Conservation (phyloP, 2,329 filamentous ascomycete genomes). For the Colletotrichum sojae region DNA sequence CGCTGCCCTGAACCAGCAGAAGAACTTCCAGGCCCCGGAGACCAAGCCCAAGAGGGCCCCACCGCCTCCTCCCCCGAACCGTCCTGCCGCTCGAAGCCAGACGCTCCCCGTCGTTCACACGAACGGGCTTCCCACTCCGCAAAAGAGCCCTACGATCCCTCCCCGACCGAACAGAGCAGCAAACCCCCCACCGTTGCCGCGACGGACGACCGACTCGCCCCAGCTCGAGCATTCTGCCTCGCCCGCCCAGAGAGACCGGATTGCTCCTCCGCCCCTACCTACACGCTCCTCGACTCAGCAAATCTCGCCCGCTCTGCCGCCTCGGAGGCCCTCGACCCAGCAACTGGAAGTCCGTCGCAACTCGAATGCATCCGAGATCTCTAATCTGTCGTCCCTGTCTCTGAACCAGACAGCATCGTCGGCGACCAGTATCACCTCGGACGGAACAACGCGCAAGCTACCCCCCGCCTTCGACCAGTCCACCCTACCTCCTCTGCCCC, state of each 20-base stretch:
- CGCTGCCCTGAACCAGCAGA: conserved; percentile 73
- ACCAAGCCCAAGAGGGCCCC: conserved; percentile 55
- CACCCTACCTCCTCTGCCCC: conserved; percentile 71
- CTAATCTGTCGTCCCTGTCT: conserved; percentile 67
- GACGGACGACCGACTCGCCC: conserved; percentile 51
- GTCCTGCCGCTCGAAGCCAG: conserved; percentile 53
- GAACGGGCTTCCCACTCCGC: conserved; percentile 38
- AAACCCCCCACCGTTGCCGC: conserved; percentile 55
- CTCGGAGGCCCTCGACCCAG: conserved; percentile 64
- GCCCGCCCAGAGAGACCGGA: conserved; percentile 47
- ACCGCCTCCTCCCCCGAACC: conserved; percentile 62
- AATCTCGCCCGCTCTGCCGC: conserved; percentile 64
- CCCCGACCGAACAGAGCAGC: conserved; percentile 50
- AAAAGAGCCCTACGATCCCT: conserved; percentile 55
- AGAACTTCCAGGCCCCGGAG: conserved; percentile 65
- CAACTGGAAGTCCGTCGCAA: conserved; percentile 61
- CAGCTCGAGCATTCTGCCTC: conserved; percentile 43
- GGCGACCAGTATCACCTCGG: conserved; percentile 63
- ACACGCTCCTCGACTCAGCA: conserved; percentile 54
- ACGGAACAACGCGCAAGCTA: conserved; percentile 62
- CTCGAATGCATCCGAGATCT: conserved; percentile 72
- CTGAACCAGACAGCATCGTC: conserved; percentile 62
- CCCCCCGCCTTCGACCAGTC: conserved; percentile 70
- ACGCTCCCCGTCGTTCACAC: conserved; percentile 53
- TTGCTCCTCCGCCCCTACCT: conserved; percentile 55